A percentile compares a stretch with the other conserved stretches of the same genome.
phyloP scores from a whole-genome alignment of 345 rosid species.

The Aurinia saxatilis region DNA sequence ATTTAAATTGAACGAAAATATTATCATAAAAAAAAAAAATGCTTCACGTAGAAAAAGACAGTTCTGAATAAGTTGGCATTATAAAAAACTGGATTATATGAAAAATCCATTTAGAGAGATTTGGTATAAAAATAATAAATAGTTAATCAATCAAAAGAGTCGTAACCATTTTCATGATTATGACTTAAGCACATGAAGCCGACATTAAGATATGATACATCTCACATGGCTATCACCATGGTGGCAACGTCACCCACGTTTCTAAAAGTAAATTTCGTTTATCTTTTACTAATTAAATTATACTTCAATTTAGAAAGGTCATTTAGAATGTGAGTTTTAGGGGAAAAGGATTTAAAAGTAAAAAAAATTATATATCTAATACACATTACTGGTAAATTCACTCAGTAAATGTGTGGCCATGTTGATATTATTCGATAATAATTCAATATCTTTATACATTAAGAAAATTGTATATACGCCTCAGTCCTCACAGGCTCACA shows the following conservation, averaged over 20 bases:
- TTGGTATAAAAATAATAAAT: not conserved
- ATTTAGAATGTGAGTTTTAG: no score
- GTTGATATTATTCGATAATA: not conserved
- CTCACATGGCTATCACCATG: slow-evolving; percentile 18
- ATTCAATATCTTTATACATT: not conserved
- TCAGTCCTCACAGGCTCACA: not conserved
- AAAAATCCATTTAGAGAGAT: not conserved
- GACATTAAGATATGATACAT: slow-evolving; percentile 15
- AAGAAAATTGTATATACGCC: not conserved
- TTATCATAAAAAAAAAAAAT: no score
- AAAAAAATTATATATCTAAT: not conserved
- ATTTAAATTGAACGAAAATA: no score
- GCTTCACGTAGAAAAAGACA: no score
- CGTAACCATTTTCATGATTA: slow-evolving; percentile 20
- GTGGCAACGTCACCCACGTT: slow-evolving; percentile 27
- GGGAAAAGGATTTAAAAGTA: no score
- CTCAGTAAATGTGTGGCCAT: not conserved
- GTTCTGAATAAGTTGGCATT: no score
- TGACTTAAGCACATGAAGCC: slow-evolving; percentile 26
- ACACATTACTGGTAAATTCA: not conserved
- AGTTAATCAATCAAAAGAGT: not conserved
- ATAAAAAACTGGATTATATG: no score
- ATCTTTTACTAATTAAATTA: not conserved
- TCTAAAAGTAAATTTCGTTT: not conserved
- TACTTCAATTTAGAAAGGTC: not conserved